Base-by-base conservation (phyloP, 1,284 basidiomycete species). In the Kwoniella shivajii region DNA sequence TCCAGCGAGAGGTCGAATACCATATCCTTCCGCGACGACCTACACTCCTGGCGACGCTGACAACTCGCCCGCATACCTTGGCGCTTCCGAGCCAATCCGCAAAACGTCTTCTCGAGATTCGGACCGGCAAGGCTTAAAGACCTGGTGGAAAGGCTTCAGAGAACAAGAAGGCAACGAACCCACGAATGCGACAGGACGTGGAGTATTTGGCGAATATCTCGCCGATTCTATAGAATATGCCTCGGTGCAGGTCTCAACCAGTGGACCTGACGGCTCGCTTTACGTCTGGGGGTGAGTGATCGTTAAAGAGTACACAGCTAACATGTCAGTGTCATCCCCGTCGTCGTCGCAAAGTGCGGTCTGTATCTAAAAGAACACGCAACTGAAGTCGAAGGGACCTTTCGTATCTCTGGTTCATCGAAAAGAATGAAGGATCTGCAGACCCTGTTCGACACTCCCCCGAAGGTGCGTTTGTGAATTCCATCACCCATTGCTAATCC, bases 401-500 rank as follows among this genome's bases (percentile, higher is more conserved):
- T 99, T 76, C 89, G 96, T 45, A 89, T 98, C 56, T 90, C 88
- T 62, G 93, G 93, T 20, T 94, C 91, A 33, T 88, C 86, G 64
- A 96, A 92, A 78, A 87, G 95, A 24, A 99, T 97, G 90, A 87
- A 91, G 54, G 93, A 97, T 45, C 84, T 99, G 16, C 95, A 98
- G 75, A 85, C 87, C 6, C 81, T 86, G 20, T 99, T 99, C 69
- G 94, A 99, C 74, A 80, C 84, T 30, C 89, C 91, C 20, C 92
- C 94, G 57, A 83, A 87, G 71, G 91, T 93, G 69, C 71, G 88
- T 83, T n/a, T n/a, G n/a, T n/a, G n/a, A n/a, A n/a, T n/a, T n/a
- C n/a, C 16, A 42, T 7, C 31, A 43, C 24, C 30, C 13, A 24
- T 20, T 13, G 45, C 62, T 61, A 50, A 68, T 48, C 18, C n/a